phyloP scores from a whole-genome alignment of 495 filamentous ascomycete species.

The Talaromyces nanjingensis region DNA sequence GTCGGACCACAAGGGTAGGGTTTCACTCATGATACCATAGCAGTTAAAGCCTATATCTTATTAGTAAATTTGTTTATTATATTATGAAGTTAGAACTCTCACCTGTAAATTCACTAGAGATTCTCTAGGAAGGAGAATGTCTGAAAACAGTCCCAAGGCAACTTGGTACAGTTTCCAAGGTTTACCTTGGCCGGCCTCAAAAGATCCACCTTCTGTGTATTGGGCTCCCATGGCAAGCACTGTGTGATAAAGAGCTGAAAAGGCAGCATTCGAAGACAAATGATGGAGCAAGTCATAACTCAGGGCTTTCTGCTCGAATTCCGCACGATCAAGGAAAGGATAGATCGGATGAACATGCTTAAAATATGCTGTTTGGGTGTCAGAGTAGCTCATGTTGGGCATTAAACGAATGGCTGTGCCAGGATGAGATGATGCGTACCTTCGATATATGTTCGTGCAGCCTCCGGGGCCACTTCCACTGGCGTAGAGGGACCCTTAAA shows the following conservation, averaged over 20 bases:
- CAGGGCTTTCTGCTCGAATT: slow-evolving; percentile 21
- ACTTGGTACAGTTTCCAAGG: slow-evolving; percentile 27
- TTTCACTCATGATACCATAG: too few species aligned
- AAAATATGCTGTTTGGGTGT: slow-evolving; percentile 21
- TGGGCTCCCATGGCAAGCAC: slow-evolving; percentile 32
- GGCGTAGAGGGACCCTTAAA: slow-evolving; percentile 9
- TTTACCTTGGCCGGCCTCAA: slow-evolving; percentile 25
- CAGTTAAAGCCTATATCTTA: slow-evolving; percentile 11
- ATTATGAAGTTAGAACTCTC: neutral
- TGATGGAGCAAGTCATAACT: slow-evolving; percentile 8
- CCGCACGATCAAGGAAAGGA: slow-evolving; percentile 25
- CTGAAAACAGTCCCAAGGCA: slow-evolving; percentile 19
- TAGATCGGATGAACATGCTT: slow-evolving; percentile 26
- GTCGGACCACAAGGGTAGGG: too few species aligned
- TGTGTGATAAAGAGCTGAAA: slow-evolving; percentile 27
- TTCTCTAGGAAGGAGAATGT: slow-evolving; percentile 17
- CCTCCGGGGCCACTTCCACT: neutral
- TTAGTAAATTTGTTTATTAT: neutral
- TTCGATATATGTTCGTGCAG: slow-evolving; percentile 6
- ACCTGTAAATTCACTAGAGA: slow-evolving; percentile 20
- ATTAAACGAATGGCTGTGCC: neutral
- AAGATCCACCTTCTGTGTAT: slow-evolving; percentile 23
- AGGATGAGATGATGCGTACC: neutral
- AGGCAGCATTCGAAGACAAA: slow-evolving; percentile 13
- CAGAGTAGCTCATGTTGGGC: neutral